Base-by-base conservation (phyloP, 2,329 filamentous ascomycete species). In the Chalara sp. region DNA sequence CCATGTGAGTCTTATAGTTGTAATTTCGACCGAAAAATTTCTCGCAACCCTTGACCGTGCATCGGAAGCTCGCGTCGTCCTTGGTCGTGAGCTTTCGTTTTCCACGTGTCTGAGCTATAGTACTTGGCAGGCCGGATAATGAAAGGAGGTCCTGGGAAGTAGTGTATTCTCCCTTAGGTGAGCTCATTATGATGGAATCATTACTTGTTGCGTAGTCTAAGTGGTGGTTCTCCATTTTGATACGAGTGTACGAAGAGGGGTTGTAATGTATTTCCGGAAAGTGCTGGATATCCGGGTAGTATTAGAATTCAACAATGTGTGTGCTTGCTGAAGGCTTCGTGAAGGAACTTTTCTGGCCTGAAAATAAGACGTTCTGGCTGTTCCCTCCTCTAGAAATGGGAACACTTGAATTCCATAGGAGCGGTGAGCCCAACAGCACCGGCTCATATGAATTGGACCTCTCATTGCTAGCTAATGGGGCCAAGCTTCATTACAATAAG, bases 1-100 rank as follows among this genome's bases (percentile, higher is more conserved):
- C 85, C 76, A 91, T 78, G 66, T 95, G 90, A 32, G 89, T 86
- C 63, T 87, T 90, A 70, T 84, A 89, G 69, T 95, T 95, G 72
- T 92, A 95, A 61, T 81, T 85, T 55, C 90, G 76, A 57, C 87
- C 88, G 65, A 95, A 95, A 12, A 85, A 78, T 66, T 86, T 88
- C 6, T 84, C 83, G 63, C 90, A 96, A 2, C 83, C 75, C 52
- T 82, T 76, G 35, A 82, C 72, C 49, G 76, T 72, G 64, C 90
- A 95, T 56, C 79, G 75, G 67, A 81, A 86, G 59, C 83, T 87
- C 49, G 84, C 86, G 59, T 87, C 84, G 56, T 84, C 84, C 52
- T 77, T 78, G 13, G 83, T 82, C 2, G 80, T 84, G 59, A 78
- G 73, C 59, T 76, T 76, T 43, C 79, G 73, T 13, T 72, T 69